Evolutionary conservation across 441 rosid genomes (phyloP).

Genomic region (Arabidopsis hybrid): DNA sequence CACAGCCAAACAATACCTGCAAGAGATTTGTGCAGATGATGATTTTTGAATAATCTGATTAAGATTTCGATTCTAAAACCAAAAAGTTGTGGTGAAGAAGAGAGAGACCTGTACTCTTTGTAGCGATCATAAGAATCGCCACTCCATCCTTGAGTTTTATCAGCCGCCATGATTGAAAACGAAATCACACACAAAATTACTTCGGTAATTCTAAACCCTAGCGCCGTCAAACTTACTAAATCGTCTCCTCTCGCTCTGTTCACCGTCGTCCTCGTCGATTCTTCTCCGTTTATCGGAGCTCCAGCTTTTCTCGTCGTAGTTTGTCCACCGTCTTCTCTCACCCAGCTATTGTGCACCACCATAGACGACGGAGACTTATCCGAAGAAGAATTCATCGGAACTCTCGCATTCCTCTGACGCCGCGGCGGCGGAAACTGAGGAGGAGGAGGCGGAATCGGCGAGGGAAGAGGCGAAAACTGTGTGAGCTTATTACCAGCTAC

Average conservation of each 20-base stretch:
- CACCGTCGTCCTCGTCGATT: slow-evolving; percentile 40
- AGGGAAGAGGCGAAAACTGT: slow-evolving; percentile 53
- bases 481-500: slow-evolving; percentile 55
- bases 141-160: slow-evolving; percentile 96
- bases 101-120: slow-evolving; percentile 79
- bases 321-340: slow-evolving; percentile 51
- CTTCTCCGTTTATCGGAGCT: slow-evolving; percentile 41
- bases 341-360: slow-evolving; percentile 48
- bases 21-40: not conserved
- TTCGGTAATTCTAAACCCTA: slow-evolving; percentile 76
- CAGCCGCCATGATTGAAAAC: slow-evolving; percentile 95
- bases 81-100: not conserved
- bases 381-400: slow-evolving; percentile 24
- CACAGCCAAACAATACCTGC: slow-evolving; percentile 88
- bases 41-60: not conserved
- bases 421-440: slow-evolving; percentile 39
- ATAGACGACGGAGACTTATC: slow-evolving; percentile 42
- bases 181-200: slow-evolving; percentile 84
- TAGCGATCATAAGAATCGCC: slow-evolving; percentile 98
- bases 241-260: slow-evolving; percentile 53
- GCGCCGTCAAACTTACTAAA: slow-evolving; percentile 50
- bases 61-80: not conserved
- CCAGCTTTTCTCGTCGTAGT: slow-evolving; percentile 44
- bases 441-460: slow-evolving; percentile 49
- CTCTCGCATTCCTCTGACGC: slow-evolving; percentile 33